Base-by-base conservation (phyloP, 2,329 filamentous ascomycete genomes). In the Verticillium nonalfalfae region DNA sequence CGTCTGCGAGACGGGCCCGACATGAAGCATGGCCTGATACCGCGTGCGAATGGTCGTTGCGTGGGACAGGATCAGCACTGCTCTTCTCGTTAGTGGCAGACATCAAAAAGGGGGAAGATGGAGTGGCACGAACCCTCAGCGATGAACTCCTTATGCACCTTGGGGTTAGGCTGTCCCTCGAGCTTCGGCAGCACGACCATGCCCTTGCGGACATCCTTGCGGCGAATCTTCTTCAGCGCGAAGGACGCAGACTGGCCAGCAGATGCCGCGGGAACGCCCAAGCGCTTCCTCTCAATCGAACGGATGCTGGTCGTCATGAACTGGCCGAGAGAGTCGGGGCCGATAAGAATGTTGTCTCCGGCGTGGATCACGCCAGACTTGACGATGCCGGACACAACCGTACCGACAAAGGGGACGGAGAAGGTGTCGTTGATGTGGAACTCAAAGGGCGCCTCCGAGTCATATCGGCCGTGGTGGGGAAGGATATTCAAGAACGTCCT, bases 381-480 rank as follows among this genome's bases (percentile, higher is more conserved):
- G 64, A 98, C 88, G 38, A 99, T 93, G 0, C 95, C 95, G 39
- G 91, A 95, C 1, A 99, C 93, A 0, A 99, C 95, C 0, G 95
- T 99, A 13, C 95, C 95, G 1, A 96, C 93, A 74, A 97, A 97
- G 2, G 95, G 95, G 4, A 99, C 95, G 0, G 93, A 97, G 81
- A 98, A 99, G 0, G 92, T 98, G 73, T 99, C 95, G 71, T 98
- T 99, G 66, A 99, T 85, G 63, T 96, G 89, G 68, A 98, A 97
- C 72, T 98, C 95, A 66, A 98, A 96, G 0, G 93, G 89, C 0
- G 91, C 92, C 56, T 91, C 88, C 18, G 88, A 82, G 72, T 98
- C 91, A 73, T 98, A 98, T 64, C 94, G 90, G 58, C 94, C 94
- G 68, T 97, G 91, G 68, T 97, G 93, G 1, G 95, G 95, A 3